Conservation (phyloP, 2,329 filamentous ascomycete species). For the Teratosphaeria epicoccoides region DNA sequence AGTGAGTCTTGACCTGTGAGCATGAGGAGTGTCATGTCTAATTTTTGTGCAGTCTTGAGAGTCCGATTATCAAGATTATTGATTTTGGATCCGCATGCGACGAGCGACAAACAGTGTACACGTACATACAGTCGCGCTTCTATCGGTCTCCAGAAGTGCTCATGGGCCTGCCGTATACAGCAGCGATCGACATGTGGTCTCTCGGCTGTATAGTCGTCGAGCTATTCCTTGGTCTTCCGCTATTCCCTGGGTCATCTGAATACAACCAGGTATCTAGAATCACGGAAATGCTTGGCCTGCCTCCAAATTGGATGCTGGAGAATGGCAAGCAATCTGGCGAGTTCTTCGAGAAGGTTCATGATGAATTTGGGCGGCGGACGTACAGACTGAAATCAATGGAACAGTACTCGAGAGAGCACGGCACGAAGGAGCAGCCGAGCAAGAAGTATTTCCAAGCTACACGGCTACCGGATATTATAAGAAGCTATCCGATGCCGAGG, state of each 20-base stretch:
- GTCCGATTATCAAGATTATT: constrained; percentile 99
- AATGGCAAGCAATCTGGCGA: constrained; percentile 96
- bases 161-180: constrained; percentile 91
- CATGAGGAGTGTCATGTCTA: constrained; percentile 4
- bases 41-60: constrained; percentile 56
- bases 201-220: constrained; percentile 97
- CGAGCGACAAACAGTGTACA: constrained; percentile 96
- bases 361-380: constrained; percentile 84
- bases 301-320: constrained; percentile 97
- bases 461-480: constrained; percentile 91
- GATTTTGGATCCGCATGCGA: constrained; percentile 98
- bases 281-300: constrained; percentile 93
- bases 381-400: constrained; percentile 96
- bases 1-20: constrained; percentile 40
- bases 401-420: constrained; percentile 90
- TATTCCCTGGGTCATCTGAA: constrained; percentile 95
- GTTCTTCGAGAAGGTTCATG: constrained; percentile 86
- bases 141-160: constrained; percentile 95
- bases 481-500: constrained; percentile 92
- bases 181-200: constrained; percentile 99
- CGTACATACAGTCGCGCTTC: constrained; percentile 96
- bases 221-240: constrained; percentile 81
- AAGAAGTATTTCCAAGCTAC: constrained; percentile 98
- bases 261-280: constrained; percentile 98
- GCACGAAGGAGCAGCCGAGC: constrained; percentile 95